phyloP scores from a whole-genome alignment of 1,284 basidiomycete genomes.

The Afroboletus lepidellus region DNA sequence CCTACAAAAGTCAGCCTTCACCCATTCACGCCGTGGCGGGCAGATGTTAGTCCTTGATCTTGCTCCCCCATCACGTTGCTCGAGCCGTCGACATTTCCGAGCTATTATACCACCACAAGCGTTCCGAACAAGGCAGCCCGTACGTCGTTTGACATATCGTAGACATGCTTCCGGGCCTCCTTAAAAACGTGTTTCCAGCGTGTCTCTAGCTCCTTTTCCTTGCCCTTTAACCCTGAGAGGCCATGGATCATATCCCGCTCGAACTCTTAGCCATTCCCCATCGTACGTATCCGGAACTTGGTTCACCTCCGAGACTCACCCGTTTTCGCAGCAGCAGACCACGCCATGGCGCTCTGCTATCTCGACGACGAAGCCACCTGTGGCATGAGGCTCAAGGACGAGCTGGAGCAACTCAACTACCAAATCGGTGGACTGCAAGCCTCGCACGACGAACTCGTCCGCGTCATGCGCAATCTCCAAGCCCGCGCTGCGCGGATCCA shows the following conservation, averaged over 20 bases:
- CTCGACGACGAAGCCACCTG: conserved; percentile 18
- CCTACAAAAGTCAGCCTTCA: conserved; percentile 14
- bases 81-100: conserved; percentile 23
- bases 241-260: conserved; percentile 23
- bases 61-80: conserved; percentile 9
- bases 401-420: conserved; percentile 27
- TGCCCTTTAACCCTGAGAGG: conserved; percentile 30
- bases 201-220: conserved; percentile 18
- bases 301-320: conserved; percentile 6
- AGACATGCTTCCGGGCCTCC: conserved; percentile 13
- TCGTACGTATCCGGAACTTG: conserved; percentile 12
- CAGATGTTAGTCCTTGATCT: conserved; percentile 1
- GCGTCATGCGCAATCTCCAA: conserved; percentile 28
- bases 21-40: conserved; percentile 6
- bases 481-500: conserved; percentile 33
- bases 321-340: conserved; percentile 2
- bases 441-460: conserved; percentile 32
- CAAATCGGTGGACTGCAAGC: conserved; percentile 31
- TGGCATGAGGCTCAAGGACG: conserved; percentile 15
- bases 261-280: conserved; percentile 22
- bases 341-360: conserved; percentile 28
- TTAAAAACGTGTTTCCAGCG: conserved; percentile 31
- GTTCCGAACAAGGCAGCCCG: conserved; percentile 24
- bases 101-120: conserved; percentile 11
- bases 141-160: conserved; percentile 25